Percentiles rank a stretch among this genome's conserved stretches.
These are phyloP conservation scores for Coprinellus micaceus DNA, from an alignment of 768 basidiomycete genomes.

Conservation along the genomic window DNA sequence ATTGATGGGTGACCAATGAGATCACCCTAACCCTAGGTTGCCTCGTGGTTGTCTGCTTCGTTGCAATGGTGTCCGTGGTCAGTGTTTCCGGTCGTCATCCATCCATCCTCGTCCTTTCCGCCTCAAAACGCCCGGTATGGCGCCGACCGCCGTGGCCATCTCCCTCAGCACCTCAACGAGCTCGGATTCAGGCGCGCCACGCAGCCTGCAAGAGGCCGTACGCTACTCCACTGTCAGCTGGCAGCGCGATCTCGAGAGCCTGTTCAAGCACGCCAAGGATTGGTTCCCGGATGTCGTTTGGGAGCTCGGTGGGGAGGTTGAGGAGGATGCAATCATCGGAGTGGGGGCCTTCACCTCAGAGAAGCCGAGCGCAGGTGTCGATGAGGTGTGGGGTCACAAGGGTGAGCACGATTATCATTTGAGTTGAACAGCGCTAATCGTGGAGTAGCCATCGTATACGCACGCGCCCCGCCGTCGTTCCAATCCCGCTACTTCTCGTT, in stretches of 20 bases:
- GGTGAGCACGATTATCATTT: conserved; percentile 44
- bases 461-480: conserved; percentile 89
- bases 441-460: conserved; percentile 81
- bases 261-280: conserved; percentile 84
- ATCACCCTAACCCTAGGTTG: too few species aligned
- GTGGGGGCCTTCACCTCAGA: neutral
- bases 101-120: too few species aligned
- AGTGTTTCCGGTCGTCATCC: too few species aligned
- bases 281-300: conserved; percentile 97
- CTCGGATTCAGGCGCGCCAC: too few species aligned
- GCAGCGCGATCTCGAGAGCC: conserved; percentile 73
- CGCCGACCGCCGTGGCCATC: too few species aligned
- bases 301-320: conserved; percentile 55
- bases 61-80: too few species aligned
- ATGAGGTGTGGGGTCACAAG: conserved; percentile 92
- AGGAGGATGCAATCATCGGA: conserved; percentile 33
- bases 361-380: too few species aligned
- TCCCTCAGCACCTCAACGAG: too few species aligned
- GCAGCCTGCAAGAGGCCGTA: conserved; percentile 55
- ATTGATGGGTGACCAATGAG: too few species aligned
- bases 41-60: too few species aligned
- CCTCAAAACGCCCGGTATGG: too few species aligned
- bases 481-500: conserved; percentile 86
- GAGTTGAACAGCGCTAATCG: neutral
- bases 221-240: conserved; percentile 66